Base-by-base conservation (phyloP, 306 rosid genomes). In the Coriaria nepalensis region DNA sequence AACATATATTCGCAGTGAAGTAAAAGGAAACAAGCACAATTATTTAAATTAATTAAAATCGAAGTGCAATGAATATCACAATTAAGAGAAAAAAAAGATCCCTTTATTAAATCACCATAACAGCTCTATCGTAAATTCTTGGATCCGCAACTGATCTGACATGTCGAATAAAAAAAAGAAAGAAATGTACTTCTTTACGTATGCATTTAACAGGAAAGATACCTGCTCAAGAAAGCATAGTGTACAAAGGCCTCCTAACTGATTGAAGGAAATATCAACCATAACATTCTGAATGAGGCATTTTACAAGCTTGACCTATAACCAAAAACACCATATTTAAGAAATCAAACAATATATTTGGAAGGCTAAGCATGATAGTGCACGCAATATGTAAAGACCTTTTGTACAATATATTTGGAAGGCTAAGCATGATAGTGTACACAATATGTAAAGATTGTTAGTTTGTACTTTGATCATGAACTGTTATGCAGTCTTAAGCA, bases 241-340 rank as follows among this genome's bases (percentile, higher is more conserved):
- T 5, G 92, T 87, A 72, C 77, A 70, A 59, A 87, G 90, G 60
- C 94, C 96, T 62, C 96, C 96, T 63, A 87, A 62, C 68, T 87
- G 96, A 73, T 87, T 82, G 86, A 79, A 87, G 55, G 96, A 87
- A 47, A 87, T 79, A 68, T 87, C 96, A 49, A 87, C 94, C 13
- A 82, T 76, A 37, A 79, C 74, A 73, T 82, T 66, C 70, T 82
- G 84, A 64, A 87, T 79, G 60, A 87, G 68, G 63, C 94, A 87
- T 67, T 87, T 87, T 37, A 87, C 86, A 56, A 87, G 94, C 77
- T 82, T 87, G 68, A 87, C 96, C 94, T 87, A 92, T 80, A 60
- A 55, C 54, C 38, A 58, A 45, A 66, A 46, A 56, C 61, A 33
- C 41, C 49, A 49, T 11, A 13, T 45, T 15, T 6, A 52, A 49